Evolutionary conservation across 1,284 basidiomycete genomes (phyloP).

Genomic region (Cryptococcus neoformans): DNA sequence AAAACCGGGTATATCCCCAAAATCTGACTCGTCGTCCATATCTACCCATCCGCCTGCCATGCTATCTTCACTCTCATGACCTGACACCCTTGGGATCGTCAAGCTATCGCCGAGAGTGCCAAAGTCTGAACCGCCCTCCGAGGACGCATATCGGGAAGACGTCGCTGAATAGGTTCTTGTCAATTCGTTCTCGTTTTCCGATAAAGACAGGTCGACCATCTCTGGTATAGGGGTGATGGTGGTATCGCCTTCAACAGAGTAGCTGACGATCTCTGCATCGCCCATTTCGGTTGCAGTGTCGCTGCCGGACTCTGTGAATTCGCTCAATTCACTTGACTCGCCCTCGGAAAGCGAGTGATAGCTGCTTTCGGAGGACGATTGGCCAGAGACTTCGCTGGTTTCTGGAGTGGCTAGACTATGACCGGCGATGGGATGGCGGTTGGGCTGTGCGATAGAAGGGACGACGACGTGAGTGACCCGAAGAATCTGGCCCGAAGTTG

Average conservation of each 20-base stretch:
- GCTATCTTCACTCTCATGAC: not conserved
- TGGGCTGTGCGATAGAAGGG: constrained; percentile 30
- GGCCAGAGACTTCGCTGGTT: constrained; percentile 33
- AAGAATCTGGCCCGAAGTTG: constrained; percentile 16
- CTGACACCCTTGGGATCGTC: constrained; percentile 10
- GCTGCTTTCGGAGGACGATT: constrained; percentile 20
- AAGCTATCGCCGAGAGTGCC: constrained; percentile 25
- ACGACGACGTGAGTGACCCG: constrained; percentile 46
- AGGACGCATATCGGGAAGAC: constrained; percentile 41
- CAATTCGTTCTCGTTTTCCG: not conserved
- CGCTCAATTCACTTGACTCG: constrained; percentile 3
- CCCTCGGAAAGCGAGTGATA: constrained; percentile 6
- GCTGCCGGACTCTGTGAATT: constrained; percentile 16
- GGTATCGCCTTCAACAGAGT: constrained; percentile 21
- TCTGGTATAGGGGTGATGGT: constrained; percentile 9
- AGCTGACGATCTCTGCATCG: constrained; percentile 11
- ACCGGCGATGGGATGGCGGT: constrained; percentile 3
- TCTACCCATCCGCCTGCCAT: constrained; percentile 8
- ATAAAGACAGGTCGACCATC: constrained; percentile 3
- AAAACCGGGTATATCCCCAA: constrained; percentile 8
- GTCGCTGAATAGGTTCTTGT: constrained; percentile 18
- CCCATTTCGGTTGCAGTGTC: constrained; percentile 25
- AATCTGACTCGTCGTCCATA: constrained; percentile 4
- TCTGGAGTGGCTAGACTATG: constrained; percentile 41
- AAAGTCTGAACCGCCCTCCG: constrained; percentile 31